A percentile compares a stretch with the other conserved stretches of the same genome.
Evolutionary conservation across 805 yeast genomes (phyloP).

Genomic region (Ogataea trehalophila): DNA sequence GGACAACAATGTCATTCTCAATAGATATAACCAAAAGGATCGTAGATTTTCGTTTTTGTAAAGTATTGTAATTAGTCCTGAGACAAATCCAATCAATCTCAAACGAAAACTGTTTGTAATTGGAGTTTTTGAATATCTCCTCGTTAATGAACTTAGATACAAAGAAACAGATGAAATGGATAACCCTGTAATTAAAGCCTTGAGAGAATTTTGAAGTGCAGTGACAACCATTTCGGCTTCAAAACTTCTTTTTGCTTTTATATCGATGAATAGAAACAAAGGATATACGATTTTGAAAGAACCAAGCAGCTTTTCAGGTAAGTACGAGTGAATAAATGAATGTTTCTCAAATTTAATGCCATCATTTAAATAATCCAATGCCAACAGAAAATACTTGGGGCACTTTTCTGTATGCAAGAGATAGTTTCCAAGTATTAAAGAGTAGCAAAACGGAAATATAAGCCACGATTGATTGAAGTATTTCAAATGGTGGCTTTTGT

Average conservation of each 20-base stretch:
- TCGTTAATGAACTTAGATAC: conserved; percentile 1
- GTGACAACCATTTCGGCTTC: conserved; percentile 6
- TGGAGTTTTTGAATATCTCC: background rate
- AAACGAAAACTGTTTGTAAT: conserved; percentile 1
- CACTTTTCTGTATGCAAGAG: conserved; percentile 9
- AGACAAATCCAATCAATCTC: conserved; percentile 12
- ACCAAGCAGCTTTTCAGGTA: conserved; percentile 8
- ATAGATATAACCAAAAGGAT: conserved; percentile 18
- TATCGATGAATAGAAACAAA: conserved; percentile 4
- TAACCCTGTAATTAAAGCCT: conserved; percentile 9
- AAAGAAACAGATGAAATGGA: conserved; percentile 6
- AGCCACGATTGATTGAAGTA: conserved; percentile 16
- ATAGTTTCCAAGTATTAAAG: conserved; percentile 12
- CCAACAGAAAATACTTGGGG: conserved; percentile 13
- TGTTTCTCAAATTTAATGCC: background rate
- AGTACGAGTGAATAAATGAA: background rate
- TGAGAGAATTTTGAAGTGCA: conserved; percentile 5
- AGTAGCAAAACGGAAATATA: conserved; percentile 18
- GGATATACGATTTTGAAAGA: conserved; percentile 15
- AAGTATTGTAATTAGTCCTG: conserved; percentile 9
- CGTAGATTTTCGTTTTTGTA: conserved; percentile 10
- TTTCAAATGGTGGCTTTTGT: conserved; percentile 4
- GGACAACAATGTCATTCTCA: conserved; percentile 16
- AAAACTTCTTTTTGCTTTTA: conserved; percentile 2
- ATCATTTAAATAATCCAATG: conserved; percentile 5